Base-by-base conservation (phyloP, 768 basidiomycete species). In the Cystobasidiopsis lactophilus region DNA sequence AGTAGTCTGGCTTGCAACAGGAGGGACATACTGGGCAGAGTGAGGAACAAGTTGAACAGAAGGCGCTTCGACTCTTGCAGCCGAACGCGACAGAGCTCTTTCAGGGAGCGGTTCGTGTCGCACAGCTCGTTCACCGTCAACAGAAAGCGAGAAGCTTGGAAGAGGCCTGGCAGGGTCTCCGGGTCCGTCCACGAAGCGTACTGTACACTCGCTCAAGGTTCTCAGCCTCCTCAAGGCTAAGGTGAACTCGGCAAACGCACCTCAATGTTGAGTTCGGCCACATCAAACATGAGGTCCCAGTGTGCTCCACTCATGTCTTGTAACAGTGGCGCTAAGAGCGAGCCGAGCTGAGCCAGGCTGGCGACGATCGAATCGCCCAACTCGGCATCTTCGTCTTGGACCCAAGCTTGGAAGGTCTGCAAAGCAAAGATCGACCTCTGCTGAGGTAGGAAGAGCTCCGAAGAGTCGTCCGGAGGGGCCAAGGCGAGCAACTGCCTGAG, bases 281-380 rank as follows among this genome's bases (percentile, higher is more conserved):
- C 66, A 63, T 95, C 88, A 64, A 84, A 89, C 3, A 88, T 76
- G 31, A 88, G 74, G 46, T 85, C 82, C 93, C 93, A 98, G 66
- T 96, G 93, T 0, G 74, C 69, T 0, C 91, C 93, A 14, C 77
- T 70, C 1, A 91, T 72, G 62, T 77, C 82, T 66, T 95, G 86
- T 54, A 96, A 67, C 51, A 95, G 80, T 2, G 89, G 88, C 1
- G 78, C 83, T 1, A 95, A 70, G 52, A 80, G 72, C 40, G 72
- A 67, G 63, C 85, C 83, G 2, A 93, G 64, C 55, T 77, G 65
- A 18, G 56, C 45, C 2, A 58, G 19, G 14, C 40, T 31, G 5
- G 54, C 50, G 9, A 54, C 29, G 3, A 51, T 31, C 30, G 52
- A 54, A 16, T 60, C 58, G 58, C 85, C 83, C 26, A 77, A 74